Percentiles rank a stretch among this genome's conserved stretches.
phyloP scores from a whole-genome alignment of 2,329 filamentous ascomycete genomes.

The Pochonia chlamydosporia region DNA sequence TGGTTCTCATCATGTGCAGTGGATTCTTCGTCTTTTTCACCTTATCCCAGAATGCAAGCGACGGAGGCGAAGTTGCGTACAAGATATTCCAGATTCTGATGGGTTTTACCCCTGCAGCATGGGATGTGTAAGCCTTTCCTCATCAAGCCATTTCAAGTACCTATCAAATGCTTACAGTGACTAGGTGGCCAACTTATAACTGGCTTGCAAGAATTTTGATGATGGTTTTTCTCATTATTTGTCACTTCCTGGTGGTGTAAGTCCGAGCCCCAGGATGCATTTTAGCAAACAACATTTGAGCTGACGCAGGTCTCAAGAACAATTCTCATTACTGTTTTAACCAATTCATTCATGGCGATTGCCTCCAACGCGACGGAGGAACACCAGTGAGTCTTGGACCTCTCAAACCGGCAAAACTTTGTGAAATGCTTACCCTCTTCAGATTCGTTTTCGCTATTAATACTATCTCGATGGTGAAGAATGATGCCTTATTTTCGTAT shows the following conservation, averaged over 20 bases:
- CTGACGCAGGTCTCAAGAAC: conserved; percentile 42
- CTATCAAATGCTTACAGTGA: not conserved
- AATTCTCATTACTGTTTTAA: conserved; percentile 90
- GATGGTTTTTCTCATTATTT: conserved; percentile 83
- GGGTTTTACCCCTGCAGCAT: conserved; percentile 93
- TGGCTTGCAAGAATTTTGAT: conserved; percentile 70
- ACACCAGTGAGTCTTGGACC: conserved; percentile 51
- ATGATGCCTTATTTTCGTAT: conserved; percentile 93
- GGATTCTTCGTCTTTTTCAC: conserved; percentile 96
- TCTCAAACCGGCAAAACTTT: not conserved
- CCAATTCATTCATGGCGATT: conserved; percentile 93
- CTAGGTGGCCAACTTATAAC: conserved; percentile 67
- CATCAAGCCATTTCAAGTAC: not conserved
- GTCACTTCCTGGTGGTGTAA: conserved; percentile 85
- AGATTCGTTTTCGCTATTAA: conserved; percentile 91
- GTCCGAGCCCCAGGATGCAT: conserved; percentile 20
- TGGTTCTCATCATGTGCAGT: conserved; percentile 83
- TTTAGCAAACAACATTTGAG: not conserved
- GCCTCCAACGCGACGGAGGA: conserved; percentile 91
- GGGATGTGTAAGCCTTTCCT: conserved; percentile 62
- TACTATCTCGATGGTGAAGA: conserved; percentile 96
- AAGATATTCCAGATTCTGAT: conserved; percentile 90
- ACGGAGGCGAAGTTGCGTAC: conserved; percentile 73
- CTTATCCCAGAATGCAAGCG: conserved; percentile 65
- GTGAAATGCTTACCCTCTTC: conserved; percentile 10